Base-by-base conservation (phyloP, 202 grass and related monocot species). In the Digitaria exilis region DNA sequence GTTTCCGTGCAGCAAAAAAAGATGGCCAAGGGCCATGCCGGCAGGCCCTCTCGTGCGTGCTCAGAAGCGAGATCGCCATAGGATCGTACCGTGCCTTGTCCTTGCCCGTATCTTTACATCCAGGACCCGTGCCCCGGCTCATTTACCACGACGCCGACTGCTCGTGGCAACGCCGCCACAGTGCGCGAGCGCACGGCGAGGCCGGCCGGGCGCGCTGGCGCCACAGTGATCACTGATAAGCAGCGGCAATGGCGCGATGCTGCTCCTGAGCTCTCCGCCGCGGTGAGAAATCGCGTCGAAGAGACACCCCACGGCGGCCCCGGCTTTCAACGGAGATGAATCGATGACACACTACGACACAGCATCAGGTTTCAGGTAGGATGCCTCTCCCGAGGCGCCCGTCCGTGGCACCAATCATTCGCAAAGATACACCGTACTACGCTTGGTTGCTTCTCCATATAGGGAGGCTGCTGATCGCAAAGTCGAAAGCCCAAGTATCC, bases 341-440 rank as follows among this genome's bases (percentile, higher is more conserved):
- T 4, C 65, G 56, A 59, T 59, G 5, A 41, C 2, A 12, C 65
- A 7, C 59, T 11, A 49, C n/a, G n/a, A n/a, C 3, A 46, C 3
- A 46, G 22, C 42, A 28, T 28, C 6, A 69, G 22, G 8, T n/a
- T n/a, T n/a, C n/a, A n/a, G n/a, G n/a, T n/a, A n/a, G n/a, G n/a
- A n/a, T n/a, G n/a, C 80, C 7, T 9, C 7, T 48, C 43, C 25
- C 75, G 66, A 76, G 56, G 62, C 30, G 39, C 8, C 50, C 16
- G 14, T 34, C 51, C 21, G 18, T 81, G 43, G 51, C 59, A 15
- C 82, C 62, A 62, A 89, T 90, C 75, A 87, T 87, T 62, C 80
- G 15, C 43, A 15, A 62, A 68, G 67, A 79, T 81, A 65, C 55
- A 80, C 45, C 75, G 73, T 78, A 57, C 54, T 1, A 65, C 39